Evolutionary conservation across 2,329 filamentous ascomycete species (phyloP).

Genomic region (Cladorrhinum sp.): DNA sequence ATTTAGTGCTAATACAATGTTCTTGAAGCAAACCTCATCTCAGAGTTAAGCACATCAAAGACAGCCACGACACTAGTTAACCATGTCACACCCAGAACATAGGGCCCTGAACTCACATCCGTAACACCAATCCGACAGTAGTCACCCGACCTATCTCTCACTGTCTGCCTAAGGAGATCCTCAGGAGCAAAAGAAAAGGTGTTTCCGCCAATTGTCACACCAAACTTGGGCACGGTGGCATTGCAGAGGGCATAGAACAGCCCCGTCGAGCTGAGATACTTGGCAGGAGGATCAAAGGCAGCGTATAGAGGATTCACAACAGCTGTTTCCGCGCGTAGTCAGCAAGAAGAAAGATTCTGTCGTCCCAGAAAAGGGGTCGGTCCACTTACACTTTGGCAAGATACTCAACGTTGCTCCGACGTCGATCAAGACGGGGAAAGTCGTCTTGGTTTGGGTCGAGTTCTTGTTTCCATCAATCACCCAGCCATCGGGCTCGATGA

Average conservation of each 20-base stretch:
- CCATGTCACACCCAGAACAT: conserved; percentile 30
- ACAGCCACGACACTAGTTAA: conserved; percentile 32
- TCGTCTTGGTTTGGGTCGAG: conserved; percentile 26
- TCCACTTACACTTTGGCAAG: conserved; percentile 26
- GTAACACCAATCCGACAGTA: conserved; percentile 31
- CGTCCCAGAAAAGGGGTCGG: too few relatives aligned
- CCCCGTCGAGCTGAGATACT: conserved; percentile 21
- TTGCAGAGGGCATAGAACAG: conserved; percentile 31
- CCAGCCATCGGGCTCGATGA: conserved; percentile 28
- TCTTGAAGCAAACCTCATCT: conserved; percentile 32
- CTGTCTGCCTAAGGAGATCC: conserved; percentile 28
- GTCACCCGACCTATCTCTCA: conserved; percentile 23
- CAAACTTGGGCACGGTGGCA: conserved; percentile 31
- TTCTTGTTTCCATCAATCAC: conserved; percentile 23
- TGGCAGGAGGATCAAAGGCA: conserved; percentile 27
- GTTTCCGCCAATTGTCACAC: conserved; percentile 28
- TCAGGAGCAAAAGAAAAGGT: conserved; percentile 28
- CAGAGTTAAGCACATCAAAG: conserved; percentile 30
- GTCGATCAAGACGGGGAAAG: conserved; percentile 30
- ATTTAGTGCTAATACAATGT: conserved; percentile 23
- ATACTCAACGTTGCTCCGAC: conserved; percentile 28
- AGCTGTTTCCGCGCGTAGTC: conserved; percentile 17
- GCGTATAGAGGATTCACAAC: conserved; percentile 25
- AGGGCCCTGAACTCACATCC: conserved; percentile 24
- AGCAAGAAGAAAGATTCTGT: background rate